These are phyloP conservation scores for Gnaphalium uliginosum DNA, from an alignment of 129 eudicot species.

Conservation along the genomic window DNA sequence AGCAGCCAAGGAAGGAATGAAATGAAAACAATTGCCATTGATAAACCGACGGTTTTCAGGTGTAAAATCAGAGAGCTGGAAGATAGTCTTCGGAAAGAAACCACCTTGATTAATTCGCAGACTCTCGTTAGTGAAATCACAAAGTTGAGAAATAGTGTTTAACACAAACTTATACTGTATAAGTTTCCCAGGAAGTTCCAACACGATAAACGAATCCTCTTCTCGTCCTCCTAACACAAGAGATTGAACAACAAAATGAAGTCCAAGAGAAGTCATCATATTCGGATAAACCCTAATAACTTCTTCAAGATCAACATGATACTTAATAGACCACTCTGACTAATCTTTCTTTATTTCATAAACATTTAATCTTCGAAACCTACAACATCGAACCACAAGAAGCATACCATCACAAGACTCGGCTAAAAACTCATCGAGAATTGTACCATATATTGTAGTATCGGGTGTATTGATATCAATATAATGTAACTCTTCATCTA, in stretches of 20 bases:
- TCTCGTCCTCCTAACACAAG: constrained; percentile 33
- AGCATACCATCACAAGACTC: constrained; percentile 41
- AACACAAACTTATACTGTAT: constrained; percentile 35
- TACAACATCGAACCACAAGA: constrained; percentile 34
- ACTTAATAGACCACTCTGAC: constrained; percentile 32
- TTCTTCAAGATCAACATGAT: constrained; percentile 39
- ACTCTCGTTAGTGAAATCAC: constrained; percentile 29
- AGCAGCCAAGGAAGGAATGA: constrained; percentile 33
- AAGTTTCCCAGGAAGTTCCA: constrained; percentile 46
- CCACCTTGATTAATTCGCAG: constrained; percentile 32
- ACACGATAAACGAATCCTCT: constrained; percentile 40
- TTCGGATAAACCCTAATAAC: constrained; percentile 38
- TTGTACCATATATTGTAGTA: constrained; percentile 29
- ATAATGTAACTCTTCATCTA: constrained; percentile 19
- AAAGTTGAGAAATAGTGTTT: constrained; percentile 28
- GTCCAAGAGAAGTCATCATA: constrained; percentile 35
- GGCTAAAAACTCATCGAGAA: constrained; percentile 36
- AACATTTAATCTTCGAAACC: constrained; percentile 32
- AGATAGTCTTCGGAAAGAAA: constrained; percentile 40
- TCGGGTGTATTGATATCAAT: constrained; percentile 35
- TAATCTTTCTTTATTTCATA: constrained; percentile 38
- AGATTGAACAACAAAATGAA: constrained; percentile 39
- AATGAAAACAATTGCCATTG: constrained; percentile 38
- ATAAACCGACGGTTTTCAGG: constrained; percentile 39
- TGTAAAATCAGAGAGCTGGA: constrained; percentile 38